Base-by-base conservation (phyloP, 2,329 filamentous ascomycete genomes). In the Apiospora sp. region DNA sequence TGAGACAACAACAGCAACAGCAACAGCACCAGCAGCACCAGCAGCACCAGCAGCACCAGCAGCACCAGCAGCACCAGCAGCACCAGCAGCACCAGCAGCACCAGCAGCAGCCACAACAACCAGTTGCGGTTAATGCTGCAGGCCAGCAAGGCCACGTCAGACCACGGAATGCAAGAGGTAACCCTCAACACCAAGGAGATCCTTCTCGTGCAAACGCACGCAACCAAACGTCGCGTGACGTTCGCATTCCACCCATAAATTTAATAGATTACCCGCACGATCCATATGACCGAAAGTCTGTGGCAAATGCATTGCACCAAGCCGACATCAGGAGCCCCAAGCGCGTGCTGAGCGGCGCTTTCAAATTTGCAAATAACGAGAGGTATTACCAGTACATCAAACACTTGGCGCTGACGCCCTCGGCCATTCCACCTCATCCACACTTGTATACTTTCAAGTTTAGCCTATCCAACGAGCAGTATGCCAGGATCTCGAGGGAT, bases 301-400 rank as follows among this genome's bases (percentile, higher is more conserved):
- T 87, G 16, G 75, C 82, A 54, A 81, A 81, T 73, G 81, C 86
- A 6, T 80, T 89, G 19, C 87, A 89, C 70, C 83, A 88, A 72
- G 81, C 82, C n/a, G 78, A 82, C 44, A 76, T 85, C 19, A 83
- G 86, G 27, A 90, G 88, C 73, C 88, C 88, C 3, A 82, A 79
- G 51, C 83, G 87, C 8, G 19, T 67, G 24, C 22, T 46, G 7
- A 54, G 68, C 76, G 83, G n/a, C 79, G 83, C 4, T 22, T 48
- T 44, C 44, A 68, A 44, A n/a, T 13, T n/a, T 10, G 77, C 76
- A 48, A 74, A 13, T 19, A 74, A n/a, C 8, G 82, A 82, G 73
- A 83, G 83, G 6, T 82, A 88, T 70, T 93, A 92, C 77, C 90
- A 92, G 74, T 88, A 86, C 68, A 81, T 93, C 24, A 86, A 86